These are phyloP conservation scores for Syzygium aqueum DNA, from an alignment of 345 rosid species.

Conservation along the genomic window DNA sequence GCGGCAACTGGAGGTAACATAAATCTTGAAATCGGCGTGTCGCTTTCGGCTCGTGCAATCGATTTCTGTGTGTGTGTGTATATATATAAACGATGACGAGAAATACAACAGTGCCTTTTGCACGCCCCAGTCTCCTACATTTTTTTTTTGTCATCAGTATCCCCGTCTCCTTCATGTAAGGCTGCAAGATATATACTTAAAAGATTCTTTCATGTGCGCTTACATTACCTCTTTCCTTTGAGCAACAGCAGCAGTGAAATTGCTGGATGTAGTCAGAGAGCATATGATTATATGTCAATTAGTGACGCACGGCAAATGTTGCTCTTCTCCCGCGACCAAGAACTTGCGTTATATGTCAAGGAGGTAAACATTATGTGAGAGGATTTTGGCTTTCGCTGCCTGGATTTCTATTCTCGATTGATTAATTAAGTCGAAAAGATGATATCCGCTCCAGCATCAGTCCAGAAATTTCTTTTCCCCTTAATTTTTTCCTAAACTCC, in stretches of 20 bases:
- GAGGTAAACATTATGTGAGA: slow-evolving; percentile 36
- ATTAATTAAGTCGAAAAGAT: not conserved
- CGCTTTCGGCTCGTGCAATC: too few species aligned
- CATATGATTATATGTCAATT: not conserved
- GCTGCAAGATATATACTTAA: too few species aligned
- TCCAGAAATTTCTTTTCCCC: not conserved
- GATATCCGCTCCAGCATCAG: not conserved
- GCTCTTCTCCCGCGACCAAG: slow-evolving; percentile 65
- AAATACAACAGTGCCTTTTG: not conserved
- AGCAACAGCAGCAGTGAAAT: too few species aligned
- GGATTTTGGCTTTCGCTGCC: not conserved
- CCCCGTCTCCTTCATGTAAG: not conserved
- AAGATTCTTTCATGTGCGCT: not conserved
- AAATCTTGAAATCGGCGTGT: too few species aligned
- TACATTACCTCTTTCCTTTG: not conserved
- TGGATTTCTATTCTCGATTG: not conserved
- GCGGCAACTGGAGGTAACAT: not conserved
- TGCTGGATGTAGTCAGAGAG: not conserved
- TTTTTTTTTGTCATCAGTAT: too few species aligned
- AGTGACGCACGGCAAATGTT: slow-evolving; percentile 20
- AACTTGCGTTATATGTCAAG: slow-evolving; percentile 53
- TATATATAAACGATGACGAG: too few species aligned
- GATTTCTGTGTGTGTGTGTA: not conserved
- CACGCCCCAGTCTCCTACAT: not conserved
- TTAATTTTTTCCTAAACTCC: not conserved